A percentile compares a stretch with the other conserved stretches of the same genome.
phyloP scores from a whole-genome alignment of 2,329 filamentous ascomycete species.

The Colletotrichum sp. region DNA sequence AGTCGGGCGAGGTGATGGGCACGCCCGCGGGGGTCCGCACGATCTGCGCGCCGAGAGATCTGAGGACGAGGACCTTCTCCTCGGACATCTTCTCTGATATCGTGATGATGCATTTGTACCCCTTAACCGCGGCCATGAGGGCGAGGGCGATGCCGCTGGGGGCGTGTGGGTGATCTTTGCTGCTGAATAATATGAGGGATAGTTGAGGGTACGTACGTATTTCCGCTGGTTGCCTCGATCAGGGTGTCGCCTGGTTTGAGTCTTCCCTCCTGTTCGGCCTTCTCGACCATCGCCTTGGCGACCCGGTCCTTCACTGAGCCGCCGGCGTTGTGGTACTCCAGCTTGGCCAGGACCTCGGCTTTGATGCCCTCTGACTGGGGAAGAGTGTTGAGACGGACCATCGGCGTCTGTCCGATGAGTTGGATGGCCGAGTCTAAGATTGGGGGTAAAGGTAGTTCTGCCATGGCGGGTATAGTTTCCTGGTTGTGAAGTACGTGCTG shows the following conservation, averaged over 20 bases:
- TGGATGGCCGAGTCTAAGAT: neutral
- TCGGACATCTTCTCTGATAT: neutral
- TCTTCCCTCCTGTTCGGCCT: neutral
- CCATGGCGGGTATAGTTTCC: neutral
- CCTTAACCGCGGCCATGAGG: neutral
- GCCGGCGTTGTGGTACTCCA: neutral
- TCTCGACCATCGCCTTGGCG: neutral
- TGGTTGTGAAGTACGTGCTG: neutral
- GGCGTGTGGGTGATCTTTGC: neutral
- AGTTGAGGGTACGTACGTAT: neutral
- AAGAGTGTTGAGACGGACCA: neutral
- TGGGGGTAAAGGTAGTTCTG: neutral
- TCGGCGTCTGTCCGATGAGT: neutral
- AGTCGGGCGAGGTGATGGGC: neutral
- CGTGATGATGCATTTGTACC: neutral
- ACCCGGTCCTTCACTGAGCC: neutral
- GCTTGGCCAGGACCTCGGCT: neutral
- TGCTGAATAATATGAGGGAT: neutral
- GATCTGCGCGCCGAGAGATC: neutral
- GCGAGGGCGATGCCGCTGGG: neutral
- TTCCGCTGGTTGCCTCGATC: neutral
- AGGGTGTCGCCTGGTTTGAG: neutral
- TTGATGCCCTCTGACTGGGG: neutral
- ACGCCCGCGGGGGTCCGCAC: neutral
- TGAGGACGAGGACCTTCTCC: neutral